A percentile compares a stretch with the other conserved stretches of the same genome.
Evolutionary conservation across 371 early-diverging fungal species (phyloP).

Genomic region (Dinochytrium kinnereticum): DNA sequence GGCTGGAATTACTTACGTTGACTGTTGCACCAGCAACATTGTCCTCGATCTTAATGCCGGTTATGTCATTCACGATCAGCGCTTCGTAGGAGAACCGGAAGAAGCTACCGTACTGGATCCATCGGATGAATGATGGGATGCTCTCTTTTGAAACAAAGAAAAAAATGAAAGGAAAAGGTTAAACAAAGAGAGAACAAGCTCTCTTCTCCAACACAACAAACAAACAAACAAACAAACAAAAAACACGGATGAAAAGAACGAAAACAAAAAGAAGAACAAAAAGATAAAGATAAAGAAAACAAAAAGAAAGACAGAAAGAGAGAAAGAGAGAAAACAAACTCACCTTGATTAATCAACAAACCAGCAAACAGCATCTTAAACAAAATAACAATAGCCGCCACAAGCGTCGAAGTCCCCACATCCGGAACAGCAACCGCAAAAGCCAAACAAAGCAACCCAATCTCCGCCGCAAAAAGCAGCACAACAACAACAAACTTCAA

Average conservation of each 20-base stretch:
- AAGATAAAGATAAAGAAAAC: too few species aligned
- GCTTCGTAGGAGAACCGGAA: constrained; percentile 93
- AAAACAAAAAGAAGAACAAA: too few species aligned
- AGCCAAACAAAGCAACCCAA: constrained; percentile 79
- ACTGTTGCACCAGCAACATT: constrained; percentile 81
- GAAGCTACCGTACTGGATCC: constrained; percentile 81
- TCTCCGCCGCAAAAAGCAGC: constrained; percentile 84
- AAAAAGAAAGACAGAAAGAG: too few species aligned
- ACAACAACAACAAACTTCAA: constrained; percentile 81
- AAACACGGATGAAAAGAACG: too few species aligned
- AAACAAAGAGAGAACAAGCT: too few species aligned
- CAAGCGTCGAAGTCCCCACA: constrained; percentile 78
- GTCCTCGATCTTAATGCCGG: constrained; percentile 76
- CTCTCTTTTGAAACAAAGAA: constrained; percentile 29
- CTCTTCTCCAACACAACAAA: constrained; percentile 18
- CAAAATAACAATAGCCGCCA: constrained; percentile 79
- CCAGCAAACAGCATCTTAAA: constrained; percentile 93
- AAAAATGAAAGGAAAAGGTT: not conserved
- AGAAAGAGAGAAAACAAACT: too few species aligned
- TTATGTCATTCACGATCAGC: constrained; percentile 83
- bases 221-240: not conserved
- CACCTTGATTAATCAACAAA: constrained; percentile 81
- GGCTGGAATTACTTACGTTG: constrained; percentile 87
- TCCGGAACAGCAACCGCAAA: constrained; percentile 79
- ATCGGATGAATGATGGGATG: constrained; percentile 75